Conservation (phyloP, 306 rosid species). For the Cajanus cajan region DNA sequence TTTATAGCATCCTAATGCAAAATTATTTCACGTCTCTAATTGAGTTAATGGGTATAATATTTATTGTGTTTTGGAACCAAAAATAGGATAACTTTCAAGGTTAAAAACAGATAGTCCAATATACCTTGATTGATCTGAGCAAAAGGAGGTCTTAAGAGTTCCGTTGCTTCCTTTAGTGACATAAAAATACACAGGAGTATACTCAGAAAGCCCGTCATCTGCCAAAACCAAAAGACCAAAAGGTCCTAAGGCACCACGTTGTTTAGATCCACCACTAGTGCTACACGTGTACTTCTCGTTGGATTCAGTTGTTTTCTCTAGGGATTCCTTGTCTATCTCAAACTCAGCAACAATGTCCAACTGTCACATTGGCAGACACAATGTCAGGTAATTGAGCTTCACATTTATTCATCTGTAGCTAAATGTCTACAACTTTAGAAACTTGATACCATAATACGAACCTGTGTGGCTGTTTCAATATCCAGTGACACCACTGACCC, state of each 20-base stretch:
- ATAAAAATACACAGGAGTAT: conserved; percentile 79
- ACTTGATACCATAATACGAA: conserved; percentile 27
- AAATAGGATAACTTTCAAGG: not conserved
- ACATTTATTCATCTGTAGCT: not conserved
- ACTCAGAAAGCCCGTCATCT: conserved; percentile 61
- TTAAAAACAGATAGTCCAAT: not conserved
- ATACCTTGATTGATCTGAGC: conserved; percentile 82
- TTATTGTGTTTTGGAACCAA: not conserved
- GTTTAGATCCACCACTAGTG: conserved; percentile 55
- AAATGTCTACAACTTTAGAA: not conserved
- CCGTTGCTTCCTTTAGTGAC: conserved; percentile 60
- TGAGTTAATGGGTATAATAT: not conserved
- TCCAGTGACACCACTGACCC: conserved; percentile 70
- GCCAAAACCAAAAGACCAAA: conserved; percentile 86
- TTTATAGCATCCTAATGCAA: not conserved
- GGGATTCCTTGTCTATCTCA: conserved; percentile 66
- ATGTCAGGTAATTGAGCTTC: not conserved
- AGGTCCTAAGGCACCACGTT: conserved; percentile 85
- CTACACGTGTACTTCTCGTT: conserved; percentile 54
- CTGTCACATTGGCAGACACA: conserved; percentile 38
- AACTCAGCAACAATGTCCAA: conserved; percentile 81
- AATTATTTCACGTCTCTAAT: not conserved
- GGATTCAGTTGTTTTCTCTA: conserved; percentile 40
- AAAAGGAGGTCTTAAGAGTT: conserved; percentile 56
- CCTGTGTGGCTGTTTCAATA: conserved; percentile 79